A percentile compares a stretch with the other conserved stretches of the same genome.
phyloP scores from a whole-genome alignment of 257 asterid genomes.

The Ophiorrhiza pumila region DNA sequence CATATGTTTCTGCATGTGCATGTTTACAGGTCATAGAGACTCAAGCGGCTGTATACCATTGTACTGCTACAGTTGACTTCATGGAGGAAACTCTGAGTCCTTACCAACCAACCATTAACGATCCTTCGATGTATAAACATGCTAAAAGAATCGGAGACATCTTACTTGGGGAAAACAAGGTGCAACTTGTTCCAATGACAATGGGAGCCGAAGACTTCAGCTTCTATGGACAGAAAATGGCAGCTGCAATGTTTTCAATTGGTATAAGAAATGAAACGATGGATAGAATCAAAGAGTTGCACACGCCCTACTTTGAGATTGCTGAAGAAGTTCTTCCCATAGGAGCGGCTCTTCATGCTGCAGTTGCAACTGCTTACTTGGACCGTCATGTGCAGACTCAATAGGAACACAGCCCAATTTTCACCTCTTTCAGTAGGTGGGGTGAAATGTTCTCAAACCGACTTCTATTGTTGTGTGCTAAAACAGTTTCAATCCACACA shows the following conservation, averaged over 20 bases:
- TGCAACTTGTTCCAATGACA: constrained; percentile 19
- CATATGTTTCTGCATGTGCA: neutral
- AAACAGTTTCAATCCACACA: neutral
- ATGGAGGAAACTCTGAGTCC: constrained; percentile 48
- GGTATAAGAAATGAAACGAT: constrained; percentile 49
- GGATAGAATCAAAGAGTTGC: constrained; percentile 36
- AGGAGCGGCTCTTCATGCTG: constrained; percentile 86
- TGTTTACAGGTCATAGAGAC: constrained; percentile 58
- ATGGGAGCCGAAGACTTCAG: constrained; percentile 97
- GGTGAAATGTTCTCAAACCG: neutral
- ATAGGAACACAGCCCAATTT: constrained; percentile 11
- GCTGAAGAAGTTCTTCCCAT: constrained; percentile 69
- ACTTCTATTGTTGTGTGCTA: neutral
- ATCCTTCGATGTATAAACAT: constrained; percentile 54
- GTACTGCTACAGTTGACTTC: constrained; percentile 58
- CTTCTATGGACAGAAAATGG: constrained; percentile 59
- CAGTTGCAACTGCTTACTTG: constrained; percentile 67
- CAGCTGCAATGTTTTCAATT: constrained; percentile 55
- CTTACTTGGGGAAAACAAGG: constrained; percentile 53
- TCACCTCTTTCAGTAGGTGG: neutral
- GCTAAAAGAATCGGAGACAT: constrained; percentile 54
- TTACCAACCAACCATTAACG: constrained; percentile 60
- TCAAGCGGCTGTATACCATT: constrained; percentile 68
- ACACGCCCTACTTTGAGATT: constrained; percentile 55
- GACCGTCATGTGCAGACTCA: constrained; percentile 28